These are phyloP conservation scores for Bruguiera sexangula DNA, from an alignment of 345 rosid genomes.

Conservation along the genomic window DNA sequence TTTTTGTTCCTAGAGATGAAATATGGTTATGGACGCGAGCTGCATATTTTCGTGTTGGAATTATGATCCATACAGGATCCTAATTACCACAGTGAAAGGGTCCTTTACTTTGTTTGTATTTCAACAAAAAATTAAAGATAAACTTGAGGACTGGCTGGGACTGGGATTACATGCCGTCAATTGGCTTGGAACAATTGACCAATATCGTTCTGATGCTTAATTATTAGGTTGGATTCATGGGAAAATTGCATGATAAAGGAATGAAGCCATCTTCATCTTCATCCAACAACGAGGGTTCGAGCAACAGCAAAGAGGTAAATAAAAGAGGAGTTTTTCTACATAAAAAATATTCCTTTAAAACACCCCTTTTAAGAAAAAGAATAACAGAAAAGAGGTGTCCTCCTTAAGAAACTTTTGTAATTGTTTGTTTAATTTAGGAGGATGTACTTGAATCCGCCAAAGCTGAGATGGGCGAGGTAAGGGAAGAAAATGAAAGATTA, in stretches of 20 bases:
- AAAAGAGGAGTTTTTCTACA: background rate
- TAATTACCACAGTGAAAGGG: too few relatives aligned
- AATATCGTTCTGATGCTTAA: background rate
- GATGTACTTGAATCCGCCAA: conserved; percentile 57
- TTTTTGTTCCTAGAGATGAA: too few relatives aligned
- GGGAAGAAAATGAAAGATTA: conserved; percentile 64
- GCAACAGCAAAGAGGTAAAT: conserved; percentile 25
- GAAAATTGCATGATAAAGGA: conserved; percentile 8
- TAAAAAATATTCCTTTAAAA: background rate
- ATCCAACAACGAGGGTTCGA: conserved; percentile 22
- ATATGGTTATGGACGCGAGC: too few relatives aligned
- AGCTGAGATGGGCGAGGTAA: conserved; percentile 68
- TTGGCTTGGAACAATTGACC: background rate
- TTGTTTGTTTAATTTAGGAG: conserved; percentile 17
- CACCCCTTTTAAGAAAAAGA: background rate
- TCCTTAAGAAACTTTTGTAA: background rate
- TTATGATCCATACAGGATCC: too few relatives aligned
- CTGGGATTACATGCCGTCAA: background rate
- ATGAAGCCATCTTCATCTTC: conserved; percentile 30
- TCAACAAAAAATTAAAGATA: too few relatives aligned
- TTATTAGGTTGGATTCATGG: conserved; percentile 19
- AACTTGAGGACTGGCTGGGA: too few relatives aligned
- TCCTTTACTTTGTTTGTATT: too few relatives aligned
- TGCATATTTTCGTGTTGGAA: too few relatives aligned
- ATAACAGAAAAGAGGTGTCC: background rate